Base-by-base conservation (phyloP, 169 alveolate genomes). In the Eimeria falciformis region DNA sequence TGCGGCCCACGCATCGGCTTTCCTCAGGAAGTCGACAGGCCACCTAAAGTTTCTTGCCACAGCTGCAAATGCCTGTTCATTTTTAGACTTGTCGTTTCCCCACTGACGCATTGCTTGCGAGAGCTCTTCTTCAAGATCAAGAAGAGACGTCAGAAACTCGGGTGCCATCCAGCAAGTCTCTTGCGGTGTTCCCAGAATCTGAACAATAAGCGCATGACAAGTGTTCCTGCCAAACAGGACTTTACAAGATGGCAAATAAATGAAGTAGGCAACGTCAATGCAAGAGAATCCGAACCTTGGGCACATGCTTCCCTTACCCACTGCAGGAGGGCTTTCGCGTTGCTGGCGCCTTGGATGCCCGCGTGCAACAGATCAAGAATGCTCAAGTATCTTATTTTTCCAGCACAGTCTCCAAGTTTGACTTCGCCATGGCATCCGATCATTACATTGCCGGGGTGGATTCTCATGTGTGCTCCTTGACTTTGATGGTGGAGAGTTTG, bases 91-190 rank as follows among this genome's bases (percentile, higher is more conserved):
- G 29, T 62, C 73, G 73, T n/a, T 62, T 18, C 73, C 23, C 37
- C 73, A 62, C 37, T n/a, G 73, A 3, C 73, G 23, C n/a, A 62
- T 21, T 23, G 33, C 45, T 27, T 45, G 91, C n/a, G 77, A 50
- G 7, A 82, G 65, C 79, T 45, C 79, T 25, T 82, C 79, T n/a
- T 82, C 45, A 12, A 53, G 79, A 45, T 82, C 65, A 21, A 82
- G 40, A 3, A 82, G 47, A 27, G 79, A 82, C 11, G 66, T 43
- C 40, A 82, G 43, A 46, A 82, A 43, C 66, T 82, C 91, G 50
- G 91, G 91, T 18, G 91, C 77, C 40, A 82, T 69, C 91, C 91
- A 82, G 75, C 71, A 45, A 37, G 91, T 69, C 45, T 82, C 91
- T 43, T 56, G 55, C 23, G 91, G 91, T 9, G 81, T 53, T 18